Conservation (phyloP, 352 stramenopile species). For the Globisporangium paroecandrum region DNA sequence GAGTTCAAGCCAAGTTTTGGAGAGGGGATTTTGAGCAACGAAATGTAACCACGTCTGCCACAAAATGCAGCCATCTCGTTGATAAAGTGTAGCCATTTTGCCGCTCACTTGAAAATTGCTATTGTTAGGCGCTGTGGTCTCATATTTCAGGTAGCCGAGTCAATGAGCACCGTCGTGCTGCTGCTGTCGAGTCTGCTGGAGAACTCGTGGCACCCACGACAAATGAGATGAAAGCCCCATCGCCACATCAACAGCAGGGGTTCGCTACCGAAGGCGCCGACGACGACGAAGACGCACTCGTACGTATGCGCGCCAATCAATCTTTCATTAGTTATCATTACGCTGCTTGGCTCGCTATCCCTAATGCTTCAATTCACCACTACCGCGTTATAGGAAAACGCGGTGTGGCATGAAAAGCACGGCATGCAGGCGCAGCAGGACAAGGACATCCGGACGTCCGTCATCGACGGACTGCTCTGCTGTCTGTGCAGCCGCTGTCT, state of each 20-base stretch:
- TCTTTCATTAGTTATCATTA: not conserved
- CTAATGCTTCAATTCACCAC: no score
- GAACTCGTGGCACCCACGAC: not conserved
- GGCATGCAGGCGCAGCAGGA: constrained; percentile 12
- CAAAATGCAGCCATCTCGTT: constrained; percentile 6
- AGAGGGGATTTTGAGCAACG: not conserved
- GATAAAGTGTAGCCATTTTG: constrained; percentile 4
- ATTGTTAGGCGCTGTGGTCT: constrained; percentile 6
- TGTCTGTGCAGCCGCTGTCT: constrained; percentile 67
- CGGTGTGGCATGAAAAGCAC: constrained; percentile 63
- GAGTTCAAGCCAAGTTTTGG: not conserved
- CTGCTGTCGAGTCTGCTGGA: not conserved
- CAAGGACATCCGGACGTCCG: constrained; percentile 28
- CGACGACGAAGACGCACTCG: constrained; percentile 26
- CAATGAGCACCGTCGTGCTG: not conserved
- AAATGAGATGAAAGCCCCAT: constrained; percentile 7
- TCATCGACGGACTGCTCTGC: constrained; percentile 53
- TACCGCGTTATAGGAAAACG: constrained; percentile 32
- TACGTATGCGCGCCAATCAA: not conserved
- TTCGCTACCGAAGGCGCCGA: constrained; percentile 13
- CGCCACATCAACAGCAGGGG: constrained; percentile 10
- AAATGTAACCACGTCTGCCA: not conserved
- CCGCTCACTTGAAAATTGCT: not conserved
- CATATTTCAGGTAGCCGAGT: not conserved
- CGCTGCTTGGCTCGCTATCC: not conserved